These are phyloP conservation scores for Choricystis sp. DNA, from an alignment of 139 green algal genomes.

Conservation along the genomic window DNA sequence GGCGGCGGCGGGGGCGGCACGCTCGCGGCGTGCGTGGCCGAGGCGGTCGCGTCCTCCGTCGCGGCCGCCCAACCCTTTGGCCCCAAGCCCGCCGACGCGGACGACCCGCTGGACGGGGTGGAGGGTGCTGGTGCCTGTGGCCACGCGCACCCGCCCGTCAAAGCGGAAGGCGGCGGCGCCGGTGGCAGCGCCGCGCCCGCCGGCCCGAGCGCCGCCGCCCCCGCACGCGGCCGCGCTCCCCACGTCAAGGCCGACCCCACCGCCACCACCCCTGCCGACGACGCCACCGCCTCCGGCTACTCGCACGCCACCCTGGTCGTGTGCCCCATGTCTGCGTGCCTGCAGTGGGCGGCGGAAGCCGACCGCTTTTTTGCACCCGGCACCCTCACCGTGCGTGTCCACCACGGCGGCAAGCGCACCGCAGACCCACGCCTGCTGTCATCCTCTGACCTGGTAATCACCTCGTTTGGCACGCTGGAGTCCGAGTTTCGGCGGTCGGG, in stretches of 20 bases:
- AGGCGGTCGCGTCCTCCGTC: too few species aligned
- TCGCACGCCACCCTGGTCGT: conserved; percentile 75
- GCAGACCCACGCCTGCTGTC: conserved; percentile 25
- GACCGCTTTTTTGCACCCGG: conserved; percentile 52
- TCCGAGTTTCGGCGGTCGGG: conserved; percentile 43
- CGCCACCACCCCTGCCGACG: neutral
- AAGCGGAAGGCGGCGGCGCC: neutral
- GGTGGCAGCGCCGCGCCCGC: neutral
- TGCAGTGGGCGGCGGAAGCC: conserved; percentile 88
- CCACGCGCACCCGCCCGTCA: neutral
- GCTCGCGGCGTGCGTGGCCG: too few species aligned
- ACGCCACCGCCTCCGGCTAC: conserved; percentile 5
- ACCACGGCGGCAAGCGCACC: conserved; percentile 62
- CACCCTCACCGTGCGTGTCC: conserved; percentile 44
- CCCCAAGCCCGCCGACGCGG: too few species aligned
- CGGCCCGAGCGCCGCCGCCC: too few species aligned
- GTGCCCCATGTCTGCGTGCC: conserved; percentile 78
- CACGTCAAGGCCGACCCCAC: too few species aligned
- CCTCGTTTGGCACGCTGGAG: conserved; percentile 83
- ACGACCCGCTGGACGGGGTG: too few species aligned
- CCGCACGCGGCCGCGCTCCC: too few species aligned
- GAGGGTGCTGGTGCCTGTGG: conserved; percentile 9
- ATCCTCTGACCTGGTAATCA: conserved; percentile 72
- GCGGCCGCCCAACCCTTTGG: too few species aligned
- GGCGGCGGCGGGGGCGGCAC: neutral